A percentile compares a stretch with the other conserved stretches of the same genome.
phyloP scores from a whole-genome alignment of 2,329 filamentous ascomycete species.

The Nemania sp. region DNA sequence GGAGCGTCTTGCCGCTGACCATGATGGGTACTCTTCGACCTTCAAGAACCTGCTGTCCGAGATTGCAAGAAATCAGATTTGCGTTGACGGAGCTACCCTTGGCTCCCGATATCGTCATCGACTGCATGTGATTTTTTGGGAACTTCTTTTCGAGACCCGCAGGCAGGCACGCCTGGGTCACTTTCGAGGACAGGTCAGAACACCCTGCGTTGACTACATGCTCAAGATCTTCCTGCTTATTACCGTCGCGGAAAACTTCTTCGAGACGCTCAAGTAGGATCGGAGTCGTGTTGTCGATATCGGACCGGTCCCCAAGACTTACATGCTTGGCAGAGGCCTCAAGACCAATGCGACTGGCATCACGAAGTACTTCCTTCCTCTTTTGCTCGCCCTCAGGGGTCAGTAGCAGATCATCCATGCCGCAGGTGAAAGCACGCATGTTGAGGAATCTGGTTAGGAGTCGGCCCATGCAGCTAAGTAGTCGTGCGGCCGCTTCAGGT shows the following conservation, averaged over 20 bases:
- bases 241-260: conserved; percentile 89
- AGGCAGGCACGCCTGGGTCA: conserved; percentile 85
- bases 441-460: conserved; percentile 90
- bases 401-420: conserved; percentile 93
- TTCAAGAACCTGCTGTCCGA: conserved; percentile 96
- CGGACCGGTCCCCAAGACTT: conserved; percentile 74
- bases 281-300: conserved; percentile 68
- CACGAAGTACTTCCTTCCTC: conserved; percentile 75
- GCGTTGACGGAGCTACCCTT: conserved; percentile 95
- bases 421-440: conserved; percentile 96
- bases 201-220: conserved; percentile 81
- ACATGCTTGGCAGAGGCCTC: conserved; percentile 90
- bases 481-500: conserved; percentile 83
- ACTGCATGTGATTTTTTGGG: conserved; percentile 98
- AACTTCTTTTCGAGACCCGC: conserved; percentile 88
- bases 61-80: conserved; percentile 96
- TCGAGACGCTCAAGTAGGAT: conserved; percentile 84
- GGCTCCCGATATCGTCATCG: conserved; percentile 96
- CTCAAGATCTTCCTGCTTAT: conserved; percentile 92
- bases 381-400: conserved; percentile 81
- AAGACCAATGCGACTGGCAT: conserved; percentile 77
- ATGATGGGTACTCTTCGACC: conserved; percentile 94
- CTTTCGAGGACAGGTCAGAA: conserved; percentile 77
- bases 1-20: conserved; percentile 96
- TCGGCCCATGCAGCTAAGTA: conserved; percentile 89